These are phyloP conservation scores for Aureobasidium musti DNA, from an alignment of 2,329 filamentous ascomycete genomes.

Conservation along the genomic window DNA sequence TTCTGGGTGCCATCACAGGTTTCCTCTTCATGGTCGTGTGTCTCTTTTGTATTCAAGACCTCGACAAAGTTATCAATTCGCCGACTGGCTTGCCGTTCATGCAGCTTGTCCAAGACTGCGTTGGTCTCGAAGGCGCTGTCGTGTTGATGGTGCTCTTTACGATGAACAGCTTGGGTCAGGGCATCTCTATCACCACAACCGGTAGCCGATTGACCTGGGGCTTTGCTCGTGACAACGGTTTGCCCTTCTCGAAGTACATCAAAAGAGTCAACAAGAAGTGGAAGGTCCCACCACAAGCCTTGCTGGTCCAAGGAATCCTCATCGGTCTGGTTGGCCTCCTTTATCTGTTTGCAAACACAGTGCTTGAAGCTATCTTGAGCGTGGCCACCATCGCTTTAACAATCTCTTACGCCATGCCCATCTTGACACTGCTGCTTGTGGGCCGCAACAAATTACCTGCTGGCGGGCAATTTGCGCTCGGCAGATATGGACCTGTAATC, in stretches of 20 bases:
- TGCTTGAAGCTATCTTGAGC: constrained; percentile 49
- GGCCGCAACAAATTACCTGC: constrained; percentile 57
- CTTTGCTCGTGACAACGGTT: constrained; percentile 36
- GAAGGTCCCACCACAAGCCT: constrained; percentile 56
- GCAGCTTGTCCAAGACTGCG: constrained; percentile 57
- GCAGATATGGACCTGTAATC: constrained; percentile 37
- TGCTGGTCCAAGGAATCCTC: constrained; percentile 55
- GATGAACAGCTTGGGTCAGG: constrained; percentile 58
- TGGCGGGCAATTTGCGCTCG: constrained; percentile 49
- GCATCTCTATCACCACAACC: constrained; percentile 53
- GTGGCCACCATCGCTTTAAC: constrained; percentile 48
- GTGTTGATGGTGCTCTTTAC: constrained; percentile 56
- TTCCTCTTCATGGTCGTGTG: constrained; percentile 60
- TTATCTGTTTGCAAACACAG: constrained; percentile 43
- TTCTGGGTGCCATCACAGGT: constrained; percentile 49
- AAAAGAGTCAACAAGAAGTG: constrained; percentile 50
- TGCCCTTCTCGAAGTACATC: constrained; percentile 37
- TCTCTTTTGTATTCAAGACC: constrained; percentile 57
- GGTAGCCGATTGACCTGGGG: constrained; percentile 37
- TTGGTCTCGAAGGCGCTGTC: constrained; percentile 50
- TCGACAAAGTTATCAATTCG: constrained; percentile 48
- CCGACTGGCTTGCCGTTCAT: constrained; percentile 61
- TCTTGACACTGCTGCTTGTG: constrained; percentile 44
- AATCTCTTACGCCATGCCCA: constrained; percentile 47
- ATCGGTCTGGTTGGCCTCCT: constrained; percentile 56